These are phyloP conservation scores for Hebeloma cylindrosporum DNA, from an alignment of 768 basidiomycete genomes.

Conservation along the genomic window DNA sequence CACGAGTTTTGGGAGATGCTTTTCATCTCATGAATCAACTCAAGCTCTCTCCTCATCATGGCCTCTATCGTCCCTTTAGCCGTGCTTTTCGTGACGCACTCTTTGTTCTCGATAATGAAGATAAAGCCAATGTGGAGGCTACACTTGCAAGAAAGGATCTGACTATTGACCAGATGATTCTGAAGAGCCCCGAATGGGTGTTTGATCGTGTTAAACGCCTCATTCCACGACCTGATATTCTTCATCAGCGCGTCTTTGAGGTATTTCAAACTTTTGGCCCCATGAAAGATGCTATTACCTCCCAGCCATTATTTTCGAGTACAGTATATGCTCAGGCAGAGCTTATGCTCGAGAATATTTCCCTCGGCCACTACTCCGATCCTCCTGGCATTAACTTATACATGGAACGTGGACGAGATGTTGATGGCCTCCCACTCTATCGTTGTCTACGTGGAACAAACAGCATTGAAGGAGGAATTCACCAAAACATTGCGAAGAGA, in stretches of 20 bases:
- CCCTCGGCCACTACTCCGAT: slow-evolving; percentile 28
- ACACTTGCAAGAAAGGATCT: slow-evolving; percentile 8
- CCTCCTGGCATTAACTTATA: slow-evolving; percentile 29
- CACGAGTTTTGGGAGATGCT: slow-evolving; percentile 20
- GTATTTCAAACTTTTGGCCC: slow-evolving; percentile 31
- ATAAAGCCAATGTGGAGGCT: slow-evolving; percentile 19
- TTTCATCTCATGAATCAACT: slow-evolving; percentile 30
- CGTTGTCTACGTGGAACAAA: slow-evolving; percentile 33
- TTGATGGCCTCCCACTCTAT: neutral
- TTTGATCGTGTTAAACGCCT: slow-evolving; percentile 21
- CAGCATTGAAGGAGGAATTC: slow-evolving; percentile 34
- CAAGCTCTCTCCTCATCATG: slow-evolving; percentile 23
- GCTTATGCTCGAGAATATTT: slow-evolving; percentile 29
- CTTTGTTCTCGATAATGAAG: slow-evolving; percentile 22
- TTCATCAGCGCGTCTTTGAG: slow-evolving; percentile 22
- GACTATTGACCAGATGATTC: slow-evolving; percentile 8
- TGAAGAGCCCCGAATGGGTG: slow-evolving; percentile 21
- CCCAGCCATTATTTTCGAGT: slow-evolving; percentile 22
- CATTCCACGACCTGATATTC: slow-evolving; percentile 31
- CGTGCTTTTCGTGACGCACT: slow-evolving; percentile 26
- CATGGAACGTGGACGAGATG: slow-evolving; percentile 15
- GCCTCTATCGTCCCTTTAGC: slow-evolving; percentile 21
- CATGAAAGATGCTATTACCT: slow-evolving; percentile 25
- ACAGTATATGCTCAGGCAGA: slow-evolving; percentile 25
- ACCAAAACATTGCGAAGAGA: too few species aligned